Percentiles rank a stretch among this genome's conserved stretches.
Conservation (phyloP, 1,284 basidiomycete species). For the Fomitopsis palustris region DNA sequence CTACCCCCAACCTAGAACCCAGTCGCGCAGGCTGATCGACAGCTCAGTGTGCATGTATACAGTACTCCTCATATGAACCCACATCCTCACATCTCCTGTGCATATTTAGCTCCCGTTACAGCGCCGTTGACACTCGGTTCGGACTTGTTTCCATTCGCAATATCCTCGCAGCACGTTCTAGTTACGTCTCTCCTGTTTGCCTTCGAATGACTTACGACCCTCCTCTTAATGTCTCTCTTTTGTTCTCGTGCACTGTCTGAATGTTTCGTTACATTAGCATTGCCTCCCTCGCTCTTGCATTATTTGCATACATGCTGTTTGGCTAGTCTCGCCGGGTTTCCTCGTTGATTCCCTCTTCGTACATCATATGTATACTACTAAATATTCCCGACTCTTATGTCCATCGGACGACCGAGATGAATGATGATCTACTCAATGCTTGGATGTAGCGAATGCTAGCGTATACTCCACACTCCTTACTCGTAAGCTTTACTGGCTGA, state of each 20-base stretch:
- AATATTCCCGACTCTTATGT: constrained; percentile 17
- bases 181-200: constrained; percentile 18
- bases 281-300: constrained; percentile 24
- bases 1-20: constrained; percentile 55
- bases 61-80: constrained; percentile 19
- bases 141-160: constrained; percentile 20
- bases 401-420: constrained; percentile 3
- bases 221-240: constrained; percentile 20
- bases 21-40: constrained; percentile 39
- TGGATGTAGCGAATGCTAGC: neutral
- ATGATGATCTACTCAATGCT: neutral
- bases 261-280: constrained; percentile 19
- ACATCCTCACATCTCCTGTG: constrained; percentile 17
- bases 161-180: constrained; percentile 26
- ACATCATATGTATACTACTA: constrained; percentile 27
- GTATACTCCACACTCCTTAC: neutral
- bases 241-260: constrained; percentile 13
- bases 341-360: constrained; percentile 18
- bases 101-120: constrained; percentile 24
- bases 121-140: constrained; percentile 9
- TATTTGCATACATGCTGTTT: constrained; percentile 27
- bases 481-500: neutral
- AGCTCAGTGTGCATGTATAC: constrained; percentile 22
- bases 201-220: constrained; percentile 18
- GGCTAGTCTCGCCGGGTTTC: constrained; percentile 23